Evolutionary conservation across 441 rosid genomes (phyloP).

Genomic region (Adansonia rubrostipa): DNA sequence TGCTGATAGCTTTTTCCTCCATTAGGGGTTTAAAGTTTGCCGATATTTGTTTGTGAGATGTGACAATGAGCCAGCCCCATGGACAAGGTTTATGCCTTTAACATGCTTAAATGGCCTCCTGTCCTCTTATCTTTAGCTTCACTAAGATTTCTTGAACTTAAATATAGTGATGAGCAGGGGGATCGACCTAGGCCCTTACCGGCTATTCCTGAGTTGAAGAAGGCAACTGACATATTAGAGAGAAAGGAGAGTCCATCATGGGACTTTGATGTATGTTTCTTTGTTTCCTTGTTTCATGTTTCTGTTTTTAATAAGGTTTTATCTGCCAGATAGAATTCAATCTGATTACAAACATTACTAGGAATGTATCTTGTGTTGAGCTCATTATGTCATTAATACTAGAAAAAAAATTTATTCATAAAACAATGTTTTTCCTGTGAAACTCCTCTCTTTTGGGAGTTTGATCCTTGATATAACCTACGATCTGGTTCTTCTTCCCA

Average conservation of each 20-base stretch:
- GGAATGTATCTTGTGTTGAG: neutral
- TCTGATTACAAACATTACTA: neutral
- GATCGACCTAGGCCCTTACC: conserved; percentile 73
- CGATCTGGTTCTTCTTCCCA: neutral
- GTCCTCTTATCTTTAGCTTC: neutral
- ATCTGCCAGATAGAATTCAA: neutral
- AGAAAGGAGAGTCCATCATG: conserved; percentile 61
- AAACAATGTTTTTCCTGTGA: neutral
- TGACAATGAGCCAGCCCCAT: conserved; percentile 78
- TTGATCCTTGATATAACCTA: neutral
- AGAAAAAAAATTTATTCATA: neutral
- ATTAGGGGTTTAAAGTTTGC: conserved; percentile 63
- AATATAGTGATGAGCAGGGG: conserved; percentile 57
- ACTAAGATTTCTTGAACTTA: conserved; percentile 5
- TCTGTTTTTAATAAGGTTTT: neutral
- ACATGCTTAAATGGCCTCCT: conserved; percentile 13
- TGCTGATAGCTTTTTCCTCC: conserved; percentile 20
- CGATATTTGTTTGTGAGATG: conserved; percentile 72
- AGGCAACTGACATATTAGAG: conserved; percentile 52
- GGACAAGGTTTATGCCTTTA: conserved; percentile 58
- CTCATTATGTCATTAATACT: neutral
- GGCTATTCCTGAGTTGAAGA: conserved; percentile 47
- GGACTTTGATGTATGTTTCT: conserved; percentile 59
- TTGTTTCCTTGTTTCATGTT: neutral
- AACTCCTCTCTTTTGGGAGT: neutral